Evolutionary conservation across 345 rosid genomes (phyloP).

Genomic region (Boechera stricta): DNA sequence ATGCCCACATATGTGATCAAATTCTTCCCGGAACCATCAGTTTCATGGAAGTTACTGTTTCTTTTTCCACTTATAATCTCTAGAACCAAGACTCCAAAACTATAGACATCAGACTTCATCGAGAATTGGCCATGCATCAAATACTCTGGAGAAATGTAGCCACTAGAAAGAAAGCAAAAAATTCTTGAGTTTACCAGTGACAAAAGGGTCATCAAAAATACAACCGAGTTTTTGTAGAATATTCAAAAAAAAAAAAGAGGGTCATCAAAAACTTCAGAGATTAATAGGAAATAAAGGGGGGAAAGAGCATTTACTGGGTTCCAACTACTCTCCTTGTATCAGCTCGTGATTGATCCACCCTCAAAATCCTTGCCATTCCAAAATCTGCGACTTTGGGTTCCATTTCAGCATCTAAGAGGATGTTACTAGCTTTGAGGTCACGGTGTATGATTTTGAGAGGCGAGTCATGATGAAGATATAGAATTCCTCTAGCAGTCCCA

Average conservation of each 20-base stretch:
- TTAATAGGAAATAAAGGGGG: background rate
- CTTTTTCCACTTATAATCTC: conserved; percentile 45
- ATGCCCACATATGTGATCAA: conserved; percentile 47
- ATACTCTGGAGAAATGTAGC: conserved; percentile 55
- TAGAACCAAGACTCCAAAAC: conserved; percentile 41
- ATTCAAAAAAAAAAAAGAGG: no score
- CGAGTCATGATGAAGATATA: conserved; percentile 49
- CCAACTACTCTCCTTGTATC: conserved; percentile 57
- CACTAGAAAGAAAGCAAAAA: conserved; percentile 17
- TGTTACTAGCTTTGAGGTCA: conserved; percentile 64
- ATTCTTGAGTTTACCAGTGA: conserved; percentile 14
- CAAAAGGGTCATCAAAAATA: background rate
- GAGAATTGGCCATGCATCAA: conserved; percentile 47
- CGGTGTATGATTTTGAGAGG: conserved; percentile 63
- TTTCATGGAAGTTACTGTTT: conserved; percentile 34
- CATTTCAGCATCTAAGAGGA: conserved; percentile 59
- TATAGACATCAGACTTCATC: conserved; percentile 44
- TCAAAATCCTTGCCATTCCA: conserved; percentile 61
- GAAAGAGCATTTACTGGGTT: conserved; percentile 33
- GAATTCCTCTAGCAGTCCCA: conserved; percentile 54
- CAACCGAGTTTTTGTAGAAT: no score
- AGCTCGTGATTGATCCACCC: conserved; percentile 42
- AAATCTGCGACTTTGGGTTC: conserved; percentile 67
- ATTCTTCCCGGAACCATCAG: conserved; percentile 9
- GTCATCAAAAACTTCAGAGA: background rate